phyloP scores from a whole-genome alignment of 2,329 filamentous ascomycete species.

The Herpotrichia juniperi region DNA sequence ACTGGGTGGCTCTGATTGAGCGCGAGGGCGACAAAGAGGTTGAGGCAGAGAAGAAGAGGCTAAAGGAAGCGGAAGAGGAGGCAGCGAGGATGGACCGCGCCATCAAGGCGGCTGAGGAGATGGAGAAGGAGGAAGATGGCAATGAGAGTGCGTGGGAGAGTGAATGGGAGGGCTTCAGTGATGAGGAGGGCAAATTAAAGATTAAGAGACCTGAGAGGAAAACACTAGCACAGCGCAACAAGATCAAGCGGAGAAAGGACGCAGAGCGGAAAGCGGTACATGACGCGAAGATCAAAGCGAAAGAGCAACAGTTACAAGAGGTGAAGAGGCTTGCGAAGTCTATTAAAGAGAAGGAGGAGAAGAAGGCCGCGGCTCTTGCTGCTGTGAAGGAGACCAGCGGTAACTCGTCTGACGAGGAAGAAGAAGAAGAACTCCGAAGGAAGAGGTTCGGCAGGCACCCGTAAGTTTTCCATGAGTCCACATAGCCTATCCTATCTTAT shows the following conservation, averaged over 20 bases:
- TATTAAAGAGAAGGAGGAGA: slow-evolving; percentile 64
- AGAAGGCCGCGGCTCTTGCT: slow-evolving; percentile 32
- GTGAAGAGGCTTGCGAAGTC: slow-evolving; percentile 74
- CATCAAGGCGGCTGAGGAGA: slow-evolving; percentile 74
- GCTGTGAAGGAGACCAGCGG: slow-evolving; percentile 33
- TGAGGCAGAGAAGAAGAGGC: slow-evolving; percentile 75
- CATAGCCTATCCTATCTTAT: background rate
- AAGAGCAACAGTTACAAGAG: slow-evolving; percentile 72
- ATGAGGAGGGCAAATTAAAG: slow-evolving; percentile 61
- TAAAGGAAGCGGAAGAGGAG: slow-evolving; percentile 71
- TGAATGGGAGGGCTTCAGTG: slow-evolving; percentile 67
- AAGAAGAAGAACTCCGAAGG: slow-evolving; percentile 63
- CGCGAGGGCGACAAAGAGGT: slow-evolving; percentile 80
- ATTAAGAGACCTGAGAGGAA: slow-evolving; percentile 83
- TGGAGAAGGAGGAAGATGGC: slow-evolving; percentile 78
- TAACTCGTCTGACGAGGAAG: slow-evolving; percentile 39
- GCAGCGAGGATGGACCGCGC: slow-evolving; percentile 70
- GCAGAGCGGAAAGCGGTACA: slow-evolving; percentile 78
- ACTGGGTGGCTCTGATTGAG: slow-evolving; percentile 79
- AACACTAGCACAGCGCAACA: slow-evolving; percentile 85
- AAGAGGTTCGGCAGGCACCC: slow-evolving; percentile 73
- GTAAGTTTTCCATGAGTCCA: slow-evolving; percentile 30
- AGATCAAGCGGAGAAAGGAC: slow-evolving; percentile 85
- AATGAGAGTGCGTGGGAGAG: slow-evolving; percentile 96
- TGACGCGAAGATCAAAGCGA: slow-evolving; percentile 75